Conservation (phyloP, 1,284 basidiomycete genomes). For the Papiliotrema nemorosa region DNA sequence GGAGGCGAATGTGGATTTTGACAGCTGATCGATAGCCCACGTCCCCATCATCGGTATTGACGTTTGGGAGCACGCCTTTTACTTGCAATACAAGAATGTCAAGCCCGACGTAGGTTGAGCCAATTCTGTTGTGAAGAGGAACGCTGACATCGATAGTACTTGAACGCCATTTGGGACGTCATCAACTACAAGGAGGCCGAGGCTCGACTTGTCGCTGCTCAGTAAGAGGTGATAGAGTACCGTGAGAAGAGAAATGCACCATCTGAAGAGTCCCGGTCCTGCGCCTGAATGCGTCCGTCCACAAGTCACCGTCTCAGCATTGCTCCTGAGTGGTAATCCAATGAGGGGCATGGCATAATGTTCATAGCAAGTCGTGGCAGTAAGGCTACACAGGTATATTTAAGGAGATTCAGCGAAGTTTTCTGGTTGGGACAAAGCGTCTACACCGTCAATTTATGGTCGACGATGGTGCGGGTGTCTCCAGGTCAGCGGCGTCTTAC, state of each 20-base stretch:
- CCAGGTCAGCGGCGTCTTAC: neutral
- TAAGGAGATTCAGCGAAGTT: too few species aligned
- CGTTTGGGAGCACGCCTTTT: slow-evolving; percentile 71
- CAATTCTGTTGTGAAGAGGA: neutral
- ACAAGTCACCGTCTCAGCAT: too few species aligned
- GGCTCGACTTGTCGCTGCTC: slow-evolving; percentile 62
- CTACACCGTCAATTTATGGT: too few species aligned
- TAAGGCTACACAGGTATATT: too few species aligned
- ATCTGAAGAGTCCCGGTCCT: neutral
- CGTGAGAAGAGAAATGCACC: neutral
- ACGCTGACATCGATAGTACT: slow-evolving; percentile 57
- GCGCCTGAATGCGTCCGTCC: too few species aligned
- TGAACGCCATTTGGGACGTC: slow-evolving; percentile 86
- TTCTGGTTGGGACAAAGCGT: too few species aligned
- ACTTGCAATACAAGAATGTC: slow-evolving; percentile 87
- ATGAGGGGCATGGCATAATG: too few species aligned
- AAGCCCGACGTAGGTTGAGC: slow-evolving; percentile 71
- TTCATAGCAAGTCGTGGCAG: too few species aligned
- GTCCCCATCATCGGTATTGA: slow-evolving; percentile 92
- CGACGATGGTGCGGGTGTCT: slow-evolving; percentile 33
- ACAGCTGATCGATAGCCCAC: slow-evolving; percentile 57
- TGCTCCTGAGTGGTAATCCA: too few species aligned
- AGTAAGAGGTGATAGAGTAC: slow-evolving; percentile 9
- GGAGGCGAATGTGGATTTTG: too few species aligned
- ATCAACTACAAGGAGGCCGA: slow-evolving; percentile 90